Base-by-base conservation (phyloP, 2,329 filamentous ascomycete species). In the Colletotrichum theobromicola region DNA sequence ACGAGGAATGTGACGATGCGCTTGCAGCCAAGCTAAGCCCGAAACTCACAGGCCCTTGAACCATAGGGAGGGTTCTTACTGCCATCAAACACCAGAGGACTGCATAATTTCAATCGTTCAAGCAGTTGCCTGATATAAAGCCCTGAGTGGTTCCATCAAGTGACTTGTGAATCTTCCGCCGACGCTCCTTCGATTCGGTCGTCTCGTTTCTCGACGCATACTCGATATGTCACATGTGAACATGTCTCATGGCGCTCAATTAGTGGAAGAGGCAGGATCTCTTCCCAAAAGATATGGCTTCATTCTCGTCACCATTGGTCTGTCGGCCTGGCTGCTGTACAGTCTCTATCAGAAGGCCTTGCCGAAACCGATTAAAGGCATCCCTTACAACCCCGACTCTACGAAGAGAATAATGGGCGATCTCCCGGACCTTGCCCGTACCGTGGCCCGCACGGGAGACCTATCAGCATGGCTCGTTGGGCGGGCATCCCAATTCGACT, bases 401-500 rank as follows among this genome's bases (percentile, higher is more conserved):
- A 30, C 30, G 35, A 7, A 18, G 12, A 26, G 68, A 15, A 26
- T 75, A 53, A 30, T 75, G 7, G 73, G 70, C 4, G 65, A 69
- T 53, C 26, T 75, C 0, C 61, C 72, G 2, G 62, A 63, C 5
- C 46, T 74, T 9, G 62, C 35, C 3, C 30, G 61, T 7, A 50
- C 58, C 1, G 35, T 65, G 32, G 16, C 42, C 4, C 18, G 24
- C 12, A 55, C 53, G 9, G 67, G 60, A 12, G 67, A 65, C 18
- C 6, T 74, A 9, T 53, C 62, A 5, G 24, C 34, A 24, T 82
- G 80, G 80, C 63, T 81, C 16, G 78, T 76, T 75, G 74, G 50
- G 28, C 80, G 79, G 37, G 77, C 79, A 5, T 72, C 73, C 21
- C 58, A 71, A n/a, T 79, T 79, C 75, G 67, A 75, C 5, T 69